Base-by-base conservation (phyloP, 371 early-diverging fungal species). In the Paraphysoderma sedebokerense region DNA sequence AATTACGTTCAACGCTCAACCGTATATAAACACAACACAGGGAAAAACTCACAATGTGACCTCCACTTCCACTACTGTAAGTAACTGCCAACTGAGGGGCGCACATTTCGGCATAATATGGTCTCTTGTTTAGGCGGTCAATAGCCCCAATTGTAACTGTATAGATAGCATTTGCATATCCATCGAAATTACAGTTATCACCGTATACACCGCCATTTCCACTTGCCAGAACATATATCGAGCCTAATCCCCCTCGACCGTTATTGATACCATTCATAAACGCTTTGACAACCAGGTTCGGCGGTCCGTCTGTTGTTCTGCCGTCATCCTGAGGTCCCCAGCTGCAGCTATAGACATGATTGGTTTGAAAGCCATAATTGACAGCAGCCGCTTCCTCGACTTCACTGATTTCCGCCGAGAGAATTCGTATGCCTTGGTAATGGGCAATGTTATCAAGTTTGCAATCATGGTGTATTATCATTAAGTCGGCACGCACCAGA, bases 251-350 rank as follows among this genome's bases (percentile, higher is more conserved):
- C 0, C 54, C 67, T 23, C 97, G 70, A 0, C 97, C 95, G 4
- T 85, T 81, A 7, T 66, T 52, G 27, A 89, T 74, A 24, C 90
- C 95, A 32, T 87, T 85, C 27, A 62, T 24, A 32, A 93, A 75
- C 1, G 93, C 92, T 20, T 82, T 80, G 33, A 70, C 55, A 6
- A 90, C 77, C 2, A 87, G 66, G 9, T 71, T 65, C 11, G 76
- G 72, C 5, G 95, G 97, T 0, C 78, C 90, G 56, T 92, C 92
- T 69, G 85, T 79, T 0, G 85, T 72, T 31, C 62, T 54, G 4
- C 95, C 97, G 57, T 93, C 81, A 50, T 96, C 97, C 36, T 77
- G 68, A 13, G 97, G 97, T 0, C 97, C 97, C 95, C 95, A 96
- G 26, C 79, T 77, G 58, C 90, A 91, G n/a, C 87, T 86, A 62